These are phyloP conservation scores for Fusarium clavum DNA, from an alignment of 2,329 filamentous ascomycete genomes.

Conservation along the genomic window DNA sequence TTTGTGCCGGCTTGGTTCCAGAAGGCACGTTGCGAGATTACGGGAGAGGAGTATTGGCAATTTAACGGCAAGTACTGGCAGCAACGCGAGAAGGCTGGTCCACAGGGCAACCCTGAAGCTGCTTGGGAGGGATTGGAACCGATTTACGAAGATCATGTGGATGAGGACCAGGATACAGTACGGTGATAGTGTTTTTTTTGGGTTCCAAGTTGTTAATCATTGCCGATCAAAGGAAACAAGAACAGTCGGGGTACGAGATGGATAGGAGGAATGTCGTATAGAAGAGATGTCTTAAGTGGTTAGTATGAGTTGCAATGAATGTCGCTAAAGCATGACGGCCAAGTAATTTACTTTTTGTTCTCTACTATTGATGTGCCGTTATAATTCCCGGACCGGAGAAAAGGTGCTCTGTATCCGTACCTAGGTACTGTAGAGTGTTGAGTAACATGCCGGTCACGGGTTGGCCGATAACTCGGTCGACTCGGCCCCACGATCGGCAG, in stretches of 20 bases:
- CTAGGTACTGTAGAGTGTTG: not conserved
- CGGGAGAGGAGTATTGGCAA: slow-evolving; percentile 90
- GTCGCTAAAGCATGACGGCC: not conserved
- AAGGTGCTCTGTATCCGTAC: not conserved
- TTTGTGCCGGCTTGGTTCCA: slow-evolving; percentile 89
- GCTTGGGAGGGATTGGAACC: slow-evolving; percentile 81
- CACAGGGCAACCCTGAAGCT: slow-evolving; percentile 61
- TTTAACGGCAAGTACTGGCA: slow-evolving; percentile 93
- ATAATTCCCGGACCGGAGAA: slow-evolving; percentile 10
- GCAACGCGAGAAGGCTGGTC: slow-evolving; percentile 73
- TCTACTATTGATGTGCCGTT: not conserved
- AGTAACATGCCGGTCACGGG: slow-evolving; percentile 16
- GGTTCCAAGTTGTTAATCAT: slow-evolving; percentile 9
- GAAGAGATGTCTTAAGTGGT: slow-evolving; percentile 1
- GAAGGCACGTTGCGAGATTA: slow-evolving; percentile 77
- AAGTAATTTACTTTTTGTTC: not conserved
- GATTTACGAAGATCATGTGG: slow-evolving; percentile 67
- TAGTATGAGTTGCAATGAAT: slow-evolving; percentile 16
- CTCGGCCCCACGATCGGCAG: slow-evolving; percentile 33
- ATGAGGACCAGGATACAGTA: slow-evolving; percentile 27
- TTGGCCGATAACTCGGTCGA: slow-evolving; percentile 24
- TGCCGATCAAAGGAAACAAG: slow-evolving; percentile 1
- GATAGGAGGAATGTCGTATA: not conserved
- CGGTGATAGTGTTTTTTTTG: slow-evolving; percentile 7
- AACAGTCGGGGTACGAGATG: not conserved